A percentile compares a stretch with the other conserved stretches of the same genome.
Conservation (phyloP, 2,329 filamentous ascomycete genomes). For the Ambrosiella cleistominuta region DNA sequence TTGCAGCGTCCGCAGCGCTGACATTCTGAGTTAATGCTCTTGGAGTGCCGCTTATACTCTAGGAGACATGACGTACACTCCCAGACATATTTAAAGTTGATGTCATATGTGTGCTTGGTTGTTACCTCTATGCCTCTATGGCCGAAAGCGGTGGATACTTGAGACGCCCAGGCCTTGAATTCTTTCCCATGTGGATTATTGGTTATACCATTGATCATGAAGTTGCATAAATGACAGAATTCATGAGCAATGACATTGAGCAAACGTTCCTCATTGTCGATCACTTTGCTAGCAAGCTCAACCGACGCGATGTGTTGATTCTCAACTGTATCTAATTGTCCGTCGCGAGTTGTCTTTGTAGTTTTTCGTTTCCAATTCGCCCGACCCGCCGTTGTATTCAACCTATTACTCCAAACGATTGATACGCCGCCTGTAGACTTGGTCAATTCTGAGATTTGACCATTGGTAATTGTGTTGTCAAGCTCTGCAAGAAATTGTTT, state of each 20-base stretch:
- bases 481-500: constrained; percentile 48
- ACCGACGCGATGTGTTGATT: constrained; percentile 54
- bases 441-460: constrained; percentile 40
- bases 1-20: constrained; percentile 68
- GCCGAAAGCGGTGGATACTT: constrained; percentile 38
- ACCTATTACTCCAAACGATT: constrained; percentile 58
- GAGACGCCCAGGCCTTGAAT: constrained; percentile 59
- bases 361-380: constrained; percentile 54
- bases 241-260: constrained; percentile 91
- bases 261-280: constrained; percentile 58
- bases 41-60: constrained; percentile 70
- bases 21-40: constrained; percentile 56
- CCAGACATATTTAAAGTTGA: constrained; percentile 89
- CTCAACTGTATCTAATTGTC: constrained; percentile 1
- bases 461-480: constrained; percentile 45
- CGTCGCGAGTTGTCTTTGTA: constrained; percentile 19
- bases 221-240: constrained; percentile 86
- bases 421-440: constrained; percentile 50
- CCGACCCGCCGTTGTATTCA: constrained; percentile 62
- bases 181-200: constrained; percentile 66
- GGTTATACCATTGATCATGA: constrained; percentile 62
- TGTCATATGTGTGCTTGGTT: constrained; percentile 76
- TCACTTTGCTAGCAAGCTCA: constrained; percentile 76
- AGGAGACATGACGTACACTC: constrained; percentile 49
- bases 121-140: constrained; percentile 57